Evolutionary conservation across 2,329 filamentous ascomycete species (phyloP), one percentile per base, ranked within the genome.

Genomic region (Daldinia sp.): DNA sequence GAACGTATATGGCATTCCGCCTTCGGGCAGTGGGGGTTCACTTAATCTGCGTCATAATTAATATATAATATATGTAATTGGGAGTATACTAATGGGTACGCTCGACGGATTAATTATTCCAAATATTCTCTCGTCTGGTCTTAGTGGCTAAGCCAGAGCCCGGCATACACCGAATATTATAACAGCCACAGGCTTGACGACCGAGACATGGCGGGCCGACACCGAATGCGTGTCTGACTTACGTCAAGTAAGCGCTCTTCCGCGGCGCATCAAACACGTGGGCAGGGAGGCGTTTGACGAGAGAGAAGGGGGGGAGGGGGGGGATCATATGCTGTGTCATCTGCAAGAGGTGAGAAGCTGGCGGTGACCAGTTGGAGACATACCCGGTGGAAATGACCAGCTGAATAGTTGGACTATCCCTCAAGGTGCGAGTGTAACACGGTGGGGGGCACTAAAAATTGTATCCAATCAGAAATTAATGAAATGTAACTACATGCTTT

Each of bases 261-360:
- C 61, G 58, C 58, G 39, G 58, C 37, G 51, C 53, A 61, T 67
- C 53, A 64, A 58, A 67, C 65, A 67, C 65, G 65, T 65, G 65
- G 65, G 65, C 37, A 37, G 41, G 45, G 45, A 57, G 43, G 54
- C 41, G 59, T 62, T 37, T 53, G 49, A 65, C 58, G 35, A 50
- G 37, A 51, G 32, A 29, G n/a, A n/a, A n/a, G n/a, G n/a, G n/a
- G n/a, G n/a, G n/a, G n/a, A n/a, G n/a, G n/a, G n/a, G n/a, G 34
- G 41, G 48, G 53, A 54, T 58, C 47, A 55, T 52, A 58, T 53
- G 51, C 27, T 21, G 57, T 61, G 45, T 30, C 37, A 58, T 64
- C 43, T 54, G 53, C 52, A 63, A 34, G 61, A 58, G 47, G 58
- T 43, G 19, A 51, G 34, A 48, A 62, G 34, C 23, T 39, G 54